Percentiles rank a stretch among this genome's conserved stretches.
Evolutionary conservation across 306 rosid genomes (phyloP).

Genomic region (Dalbergia cochinchinensis): DNA sequence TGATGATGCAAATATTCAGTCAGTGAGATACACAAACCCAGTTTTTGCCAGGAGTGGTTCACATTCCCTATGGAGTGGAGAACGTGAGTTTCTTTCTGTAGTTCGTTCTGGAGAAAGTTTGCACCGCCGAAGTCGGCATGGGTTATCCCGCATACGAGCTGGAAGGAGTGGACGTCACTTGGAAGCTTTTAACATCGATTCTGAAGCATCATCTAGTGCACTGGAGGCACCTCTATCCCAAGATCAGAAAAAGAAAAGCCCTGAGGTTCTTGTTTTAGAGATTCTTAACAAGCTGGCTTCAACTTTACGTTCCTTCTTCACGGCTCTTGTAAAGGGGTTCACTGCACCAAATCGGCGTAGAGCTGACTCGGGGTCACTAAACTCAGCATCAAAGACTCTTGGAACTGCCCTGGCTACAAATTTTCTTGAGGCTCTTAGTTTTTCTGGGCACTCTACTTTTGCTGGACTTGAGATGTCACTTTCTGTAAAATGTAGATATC

Average conservation of each 20-base stretch:
- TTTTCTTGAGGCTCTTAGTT: slow-evolving; percentile 90
- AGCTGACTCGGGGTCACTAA: slow-evolving; percentile 81
- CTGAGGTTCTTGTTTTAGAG: slow-evolving; percentile 80
- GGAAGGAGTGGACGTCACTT: slow-evolving; percentile 88
- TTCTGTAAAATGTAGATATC: slow-evolving; percentile 93
- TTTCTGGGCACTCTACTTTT: slow-evolving; percentile 79
- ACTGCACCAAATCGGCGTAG: slow-evolving; percentile 94
- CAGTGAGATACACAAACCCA: slow-evolving; percentile 88
- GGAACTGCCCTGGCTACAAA: slow-evolving; percentile 88
- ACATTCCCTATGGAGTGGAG: slow-evolving; percentile 91
- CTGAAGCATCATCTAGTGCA: slow-evolving; percentile 71
- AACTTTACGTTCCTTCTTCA: slow-evolving; percentile 86
- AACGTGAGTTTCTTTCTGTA: slow-evolving; percentile 89
- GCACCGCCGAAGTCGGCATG: slow-evolving; percentile 91
- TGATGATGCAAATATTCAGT: slow-evolving; percentile 82
- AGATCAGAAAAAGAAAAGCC: slow-evolving; percentile 95
- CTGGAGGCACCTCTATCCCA: slow-evolving; percentile 70
- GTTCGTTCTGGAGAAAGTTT: slow-evolving; percentile 90
- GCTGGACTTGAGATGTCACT: slow-evolving; percentile 70
- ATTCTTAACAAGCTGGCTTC: slow-evolving; percentile 88
- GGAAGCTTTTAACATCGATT: slow-evolving; percentile 80
- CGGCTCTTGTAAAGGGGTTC: slow-evolving; percentile 94
- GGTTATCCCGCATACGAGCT: slow-evolving; percentile 84
- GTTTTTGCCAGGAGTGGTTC: slow-evolving; percentile 79
- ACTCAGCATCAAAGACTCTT: slow-evolving; percentile 87